Evolutionary conservation across 352 stramenopile species (phyloP).

Genomic region (Pythium coloratum): DNA sequence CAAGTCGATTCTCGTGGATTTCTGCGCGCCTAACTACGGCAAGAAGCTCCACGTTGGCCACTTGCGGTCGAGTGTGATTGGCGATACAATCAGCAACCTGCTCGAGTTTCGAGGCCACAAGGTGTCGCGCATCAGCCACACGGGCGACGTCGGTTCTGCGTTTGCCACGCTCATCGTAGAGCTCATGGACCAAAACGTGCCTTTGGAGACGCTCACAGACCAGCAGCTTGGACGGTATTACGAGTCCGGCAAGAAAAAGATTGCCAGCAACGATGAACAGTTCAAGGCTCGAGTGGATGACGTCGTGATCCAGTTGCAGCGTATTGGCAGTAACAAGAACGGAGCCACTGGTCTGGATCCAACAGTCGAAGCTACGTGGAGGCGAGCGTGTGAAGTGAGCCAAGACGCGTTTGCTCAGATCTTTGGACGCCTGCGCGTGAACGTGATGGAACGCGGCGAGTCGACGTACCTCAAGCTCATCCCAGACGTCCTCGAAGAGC

Average conservation of each 20-base stretch:
- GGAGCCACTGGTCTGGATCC: conserved; percentile 31
- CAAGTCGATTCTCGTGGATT: conserved; percentile 72
- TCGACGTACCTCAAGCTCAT: conserved; percentile 76
- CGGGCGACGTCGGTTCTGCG: conserved; percentile 73
- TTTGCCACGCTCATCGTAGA: conserved; percentile 78
- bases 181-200: conserved; percentile 53
- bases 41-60: conserved; percentile 87
- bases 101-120: conserved; percentile 78
- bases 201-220: conserved; percentile 54
- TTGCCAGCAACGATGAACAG: conserved; percentile 30
- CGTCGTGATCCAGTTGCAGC: conserved; percentile 73
- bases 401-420: conserved; percentile 63
- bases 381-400: conserved; percentile 67
- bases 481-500: conserved; percentile 39
- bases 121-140: conserved; percentile 74
- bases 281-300: conserved; percentile 73
- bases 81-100: conserved; percentile 79
- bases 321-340: conserved; percentile 31
- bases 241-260: conserved; percentile 61
- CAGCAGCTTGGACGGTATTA: conserved; percentile 66
- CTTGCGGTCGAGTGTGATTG: conserved; percentile 75
- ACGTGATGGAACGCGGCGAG: conserved; percentile 69
- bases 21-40: conserved; percentile 80
- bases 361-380: conserved; percentile 51
- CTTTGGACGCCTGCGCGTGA: conserved; percentile 65